Evolutionary conservation across 805 yeast genomes (phyloP), one percentile per base, ranked within the genome.

Genomic region (Suhomyces faveliae): DNA sequence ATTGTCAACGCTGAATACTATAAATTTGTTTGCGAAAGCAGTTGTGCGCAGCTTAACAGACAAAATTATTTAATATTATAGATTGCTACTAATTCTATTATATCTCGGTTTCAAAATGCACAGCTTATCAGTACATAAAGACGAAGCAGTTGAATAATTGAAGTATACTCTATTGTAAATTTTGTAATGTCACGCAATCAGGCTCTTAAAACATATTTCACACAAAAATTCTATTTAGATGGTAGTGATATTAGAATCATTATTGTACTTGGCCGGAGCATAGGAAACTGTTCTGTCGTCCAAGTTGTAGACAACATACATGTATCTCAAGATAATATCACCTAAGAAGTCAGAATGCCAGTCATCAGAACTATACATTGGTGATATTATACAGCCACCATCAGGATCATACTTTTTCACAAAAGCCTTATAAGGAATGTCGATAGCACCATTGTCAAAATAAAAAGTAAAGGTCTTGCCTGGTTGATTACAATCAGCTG

Each of bases 361-460:
- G 21, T 15, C n/a, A n/a, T n/a, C n/a, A n/a, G 20, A 17, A 41
- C 19, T 7, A 6, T 20, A 5, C 22, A 38, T 11, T 9, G 51
- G 51, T 12, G 33, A 33, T 5, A 29, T 21, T 13, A 19, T 23
- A 10, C 12, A 17, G 15, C 50, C 37, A 2, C 50, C 54, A 13
- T 61, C 64, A 25, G 45, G 43, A 9, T n/a, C n/a, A n/a, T n/a
- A n/a, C n/a, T 39, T 40, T 17, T 43, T 13, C 19, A 53, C 43
- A 3, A 48, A 43, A 15, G 52, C 48, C n/a, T 51, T 33, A 30
- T 57, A 40, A 15, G 61, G 59, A 13, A 51, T 53, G 3, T 37
- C 21, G 42, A 57, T 51, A 19, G 45, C 43, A 35, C 46, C 43
- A n/a, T 40, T 13, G 22, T 21, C 45, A 65, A 86, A 82, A 33